These are phyloP conservation scores for Alternaria rosae DNA, from an alignment of 2,329 filamentous ascomycete species.

Conservation along the genomic window DNA sequence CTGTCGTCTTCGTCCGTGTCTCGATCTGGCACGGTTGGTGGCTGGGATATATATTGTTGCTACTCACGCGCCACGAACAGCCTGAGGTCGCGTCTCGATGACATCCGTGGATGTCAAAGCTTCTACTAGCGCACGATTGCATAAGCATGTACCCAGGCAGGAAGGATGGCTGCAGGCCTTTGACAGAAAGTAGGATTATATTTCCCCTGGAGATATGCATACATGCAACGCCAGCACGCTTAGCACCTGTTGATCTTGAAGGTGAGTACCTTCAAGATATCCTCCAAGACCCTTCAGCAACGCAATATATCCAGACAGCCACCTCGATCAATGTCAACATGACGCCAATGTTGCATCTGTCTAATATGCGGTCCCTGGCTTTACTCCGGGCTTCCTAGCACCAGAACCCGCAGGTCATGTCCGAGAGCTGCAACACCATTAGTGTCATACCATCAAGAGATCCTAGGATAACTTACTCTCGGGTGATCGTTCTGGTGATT, in stretches of 20 bases:
- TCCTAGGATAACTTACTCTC: neutral
- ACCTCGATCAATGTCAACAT: neutral
- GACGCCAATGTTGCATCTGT: neutral
- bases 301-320: neutral
- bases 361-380: neutral
- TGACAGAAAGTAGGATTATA: neutral
- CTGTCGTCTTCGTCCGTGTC: neutral
- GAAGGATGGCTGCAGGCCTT: neutral
- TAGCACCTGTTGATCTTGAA: too few species aligned
- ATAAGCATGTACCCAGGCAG: neutral
- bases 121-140: neutral
- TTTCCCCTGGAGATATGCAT: neutral
- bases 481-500: neutral
- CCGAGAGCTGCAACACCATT: neutral
- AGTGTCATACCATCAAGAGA: neutral
- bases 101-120: neutral
- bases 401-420: conserved; percentile 4
- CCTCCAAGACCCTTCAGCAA: neutral
- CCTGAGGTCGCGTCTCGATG: neutral
- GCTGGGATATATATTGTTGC: neutral
- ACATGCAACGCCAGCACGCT: neutral
- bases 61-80: neutral
- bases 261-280: neutral
- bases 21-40: neutral
- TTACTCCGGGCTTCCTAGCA: neutral